Percentiles rank a stretch among this genome's conserved stretches.
Conservation (phyloP, 768 basidiomycete genomes). For the Collybia nuda region DNA sequence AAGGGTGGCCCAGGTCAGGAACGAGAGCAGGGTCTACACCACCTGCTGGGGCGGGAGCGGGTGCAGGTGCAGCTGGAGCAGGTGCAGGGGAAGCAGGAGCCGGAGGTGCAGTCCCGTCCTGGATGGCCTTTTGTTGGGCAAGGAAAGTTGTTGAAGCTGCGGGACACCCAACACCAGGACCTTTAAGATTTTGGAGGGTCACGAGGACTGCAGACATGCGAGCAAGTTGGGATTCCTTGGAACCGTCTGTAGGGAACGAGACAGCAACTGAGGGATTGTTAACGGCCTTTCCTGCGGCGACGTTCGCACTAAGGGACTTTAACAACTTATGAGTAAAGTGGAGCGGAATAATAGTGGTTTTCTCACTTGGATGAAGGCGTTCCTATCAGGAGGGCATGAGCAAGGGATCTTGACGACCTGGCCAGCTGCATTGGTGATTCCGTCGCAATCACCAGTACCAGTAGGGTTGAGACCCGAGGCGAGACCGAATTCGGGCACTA, state of each 20-base stretch:
- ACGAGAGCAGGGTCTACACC: constrained; percentile 55
- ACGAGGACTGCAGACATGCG: constrained; percentile 49
- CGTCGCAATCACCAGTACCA: constrained; percentile 62
- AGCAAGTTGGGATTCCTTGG: constrained; percentile 47
- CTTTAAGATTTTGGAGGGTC: constrained; percentile 67
- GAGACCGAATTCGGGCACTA: constrained; percentile 64
- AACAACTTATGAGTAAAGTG: neutral
- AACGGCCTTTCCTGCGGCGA: constrained; percentile 58
- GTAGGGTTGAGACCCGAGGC: constrained; percentile 58
- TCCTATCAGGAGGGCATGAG: constrained; percentile 58
- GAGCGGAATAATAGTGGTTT: neutral
- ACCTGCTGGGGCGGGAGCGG: constrained; percentile 19
- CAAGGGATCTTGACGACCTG: constrained; percentile 62
- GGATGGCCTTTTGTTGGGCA: constrained; percentile 37
- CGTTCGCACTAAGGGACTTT: constrained; percentile 50
- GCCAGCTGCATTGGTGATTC: constrained; percentile 56
- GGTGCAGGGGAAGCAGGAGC: constrained; percentile 22
- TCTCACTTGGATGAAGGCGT: constrained; percentile 48
- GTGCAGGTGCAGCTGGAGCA: constrained; percentile 24
- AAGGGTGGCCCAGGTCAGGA: constrained; percentile 53
- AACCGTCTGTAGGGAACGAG: constrained; percentile 56
- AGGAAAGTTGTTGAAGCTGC: constrained; percentile 62
- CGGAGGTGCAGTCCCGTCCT: constrained; percentile 25
- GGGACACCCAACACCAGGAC: constrained; percentile 69
- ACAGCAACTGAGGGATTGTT: constrained; percentile 63